phyloP scores from a whole-genome alignment of 257 asterid genomes.

The Nicotiana paniculata region DNA sequence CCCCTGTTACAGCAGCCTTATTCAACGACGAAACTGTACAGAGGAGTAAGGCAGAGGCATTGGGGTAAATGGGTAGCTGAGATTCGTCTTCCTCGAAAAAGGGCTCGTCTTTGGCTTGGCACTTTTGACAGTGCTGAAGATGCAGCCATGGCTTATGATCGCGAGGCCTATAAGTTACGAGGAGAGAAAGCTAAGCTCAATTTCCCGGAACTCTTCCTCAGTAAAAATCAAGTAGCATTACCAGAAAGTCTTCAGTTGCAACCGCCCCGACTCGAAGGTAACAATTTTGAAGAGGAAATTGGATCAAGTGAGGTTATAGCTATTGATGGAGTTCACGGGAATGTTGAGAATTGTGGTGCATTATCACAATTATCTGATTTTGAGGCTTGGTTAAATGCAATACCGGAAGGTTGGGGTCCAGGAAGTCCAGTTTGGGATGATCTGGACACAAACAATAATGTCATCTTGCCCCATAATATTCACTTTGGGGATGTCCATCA shows the following conservation, averaged over 20 bases:
- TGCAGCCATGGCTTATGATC: conserved; percentile 87
- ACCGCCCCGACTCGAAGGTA: neutral
- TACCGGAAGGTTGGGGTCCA: conserved; percentile 75
- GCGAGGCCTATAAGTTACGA: conserved; percentile 72
- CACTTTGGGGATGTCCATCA: conserved; percentile 33
- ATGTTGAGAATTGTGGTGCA: conserved; percentile 21
- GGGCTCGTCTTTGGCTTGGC: conserved; percentile 96
- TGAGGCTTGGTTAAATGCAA: conserved; percentile 55
- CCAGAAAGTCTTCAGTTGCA: neutral
- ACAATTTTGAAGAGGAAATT: conserved; percentile 12
- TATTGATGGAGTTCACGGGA: conserved; percentile 21
- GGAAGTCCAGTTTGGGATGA: conserved; percentile 81
- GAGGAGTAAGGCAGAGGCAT: conserved; percentile 93
- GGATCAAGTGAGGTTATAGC: conserved; percentile 21
- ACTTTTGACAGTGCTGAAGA: conserved; percentile 89
- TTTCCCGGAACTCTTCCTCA: conserved; percentile 64
- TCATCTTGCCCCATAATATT: conserved; percentile 41
- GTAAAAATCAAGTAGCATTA: conserved; percentile 19
- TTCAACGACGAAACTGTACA: conserved; percentile 53
- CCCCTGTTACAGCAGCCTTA: conserved; percentile 21
- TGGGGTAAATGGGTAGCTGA: conserved; percentile 99
- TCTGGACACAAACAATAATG: conserved; percentile 44
- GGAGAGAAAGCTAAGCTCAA: conserved; percentile 81
- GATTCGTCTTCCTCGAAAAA: conserved; percentile 74
- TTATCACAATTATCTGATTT: conserved; percentile 39